Evolutionary conservation across 2,329 filamentous ascomycete species (phyloP).

Genomic region (Ceratocystis diversiconidia): DNA sequence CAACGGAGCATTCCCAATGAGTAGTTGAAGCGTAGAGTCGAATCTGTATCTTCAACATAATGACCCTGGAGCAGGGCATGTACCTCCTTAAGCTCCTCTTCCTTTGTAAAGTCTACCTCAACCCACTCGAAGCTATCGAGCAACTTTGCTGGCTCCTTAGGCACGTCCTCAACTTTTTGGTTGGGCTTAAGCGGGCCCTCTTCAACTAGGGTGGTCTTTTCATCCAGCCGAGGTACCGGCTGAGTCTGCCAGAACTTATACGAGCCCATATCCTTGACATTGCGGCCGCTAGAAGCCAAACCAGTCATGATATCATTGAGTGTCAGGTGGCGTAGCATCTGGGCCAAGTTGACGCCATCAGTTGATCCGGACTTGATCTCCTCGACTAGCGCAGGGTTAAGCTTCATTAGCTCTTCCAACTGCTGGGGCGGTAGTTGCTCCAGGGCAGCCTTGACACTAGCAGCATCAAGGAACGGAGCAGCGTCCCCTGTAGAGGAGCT

Average conservation of each 20-base stretch:
- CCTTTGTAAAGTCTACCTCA: conserved; percentile 68
- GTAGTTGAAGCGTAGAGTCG: conserved; percentile 97
- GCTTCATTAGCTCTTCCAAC: conserved; percentile 50
- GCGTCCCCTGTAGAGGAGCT: conserved; percentile 27
- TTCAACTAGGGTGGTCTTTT: conserved; percentile 36
- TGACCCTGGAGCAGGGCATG: conserved; percentile 84
- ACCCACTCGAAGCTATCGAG: conserved; percentile 87
- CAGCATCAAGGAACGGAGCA: conserved; percentile 27
- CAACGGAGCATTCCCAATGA: conserved; percentile 78
- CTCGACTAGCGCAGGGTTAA: conserved; percentile 58
- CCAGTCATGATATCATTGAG: conserved; percentile 62
- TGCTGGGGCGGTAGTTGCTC: conserved; percentile 41
- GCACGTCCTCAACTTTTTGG: conserved; percentile 63
- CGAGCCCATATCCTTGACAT: conserved; percentile 86
- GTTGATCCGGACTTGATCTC: conserved; percentile 32
- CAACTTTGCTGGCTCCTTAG: conserved; percentile 61
- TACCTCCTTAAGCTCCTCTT: conserved; percentile 71
- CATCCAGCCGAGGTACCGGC: conserved; percentile 73
- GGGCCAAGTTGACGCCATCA: conserved; percentile 32
- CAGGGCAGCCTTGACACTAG: conserved; percentile 37
- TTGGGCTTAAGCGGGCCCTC: conserved; percentile 69
- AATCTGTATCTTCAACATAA: conserved; percentile 94
- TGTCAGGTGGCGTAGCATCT: conserved; percentile 47
- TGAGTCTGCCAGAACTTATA: conserved; percentile 99
- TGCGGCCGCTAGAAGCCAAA: conserved; percentile 65